Evolutionary conservation across 1,139 yeast genomes (phyloP).

Genomic region (Magnusiomyces fungicola): DNA sequence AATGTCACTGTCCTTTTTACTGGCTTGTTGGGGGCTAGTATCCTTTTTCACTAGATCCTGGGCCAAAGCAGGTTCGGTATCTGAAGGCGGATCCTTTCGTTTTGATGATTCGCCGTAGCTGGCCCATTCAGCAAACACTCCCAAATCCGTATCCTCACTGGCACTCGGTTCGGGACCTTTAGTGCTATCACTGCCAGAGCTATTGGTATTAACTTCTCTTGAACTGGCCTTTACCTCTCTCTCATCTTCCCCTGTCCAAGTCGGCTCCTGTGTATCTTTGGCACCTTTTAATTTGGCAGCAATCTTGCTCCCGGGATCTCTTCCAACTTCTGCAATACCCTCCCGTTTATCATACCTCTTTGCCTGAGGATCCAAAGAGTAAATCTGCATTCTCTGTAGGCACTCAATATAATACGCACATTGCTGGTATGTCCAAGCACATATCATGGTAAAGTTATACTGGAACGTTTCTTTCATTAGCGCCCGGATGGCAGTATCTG

Average conservation of each 20-base stretch:
- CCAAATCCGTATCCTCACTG: neutral
- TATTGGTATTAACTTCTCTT: too few species aligned
- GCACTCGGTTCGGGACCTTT: too few species aligned
- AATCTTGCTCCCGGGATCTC: neutral
- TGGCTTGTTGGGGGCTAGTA: conserved; percentile 34
- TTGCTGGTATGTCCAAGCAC: conserved; percentile 80
- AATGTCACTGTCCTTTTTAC: conserved; percentile 38
- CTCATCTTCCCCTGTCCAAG: too few species aligned
- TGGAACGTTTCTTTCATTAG: too few species aligned
- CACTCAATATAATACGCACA: conserved; percentile 65
- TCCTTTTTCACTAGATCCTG: neutral
- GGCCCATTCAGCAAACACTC: neutral
- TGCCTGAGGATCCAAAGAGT: neutral
- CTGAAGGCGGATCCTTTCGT: neutral
- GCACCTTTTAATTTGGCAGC: neutral
- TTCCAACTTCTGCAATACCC: conserved; percentile 11
- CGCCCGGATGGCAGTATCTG: conserved; percentile 59
- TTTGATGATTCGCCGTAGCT: neutral
- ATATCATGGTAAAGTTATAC: conserved; percentile 49
- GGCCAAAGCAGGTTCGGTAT: neutral
- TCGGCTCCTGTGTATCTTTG: too few species aligned
- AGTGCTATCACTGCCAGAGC: too few species aligned
- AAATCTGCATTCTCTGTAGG: conserved; percentile 26
- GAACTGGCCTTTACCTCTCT: too few species aligned
- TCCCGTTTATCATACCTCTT: conserved; percentile 21